phyloP scores from a whole-genome alignment of 345 rosid genomes.

The Gossypioides kirkii region DNA sequence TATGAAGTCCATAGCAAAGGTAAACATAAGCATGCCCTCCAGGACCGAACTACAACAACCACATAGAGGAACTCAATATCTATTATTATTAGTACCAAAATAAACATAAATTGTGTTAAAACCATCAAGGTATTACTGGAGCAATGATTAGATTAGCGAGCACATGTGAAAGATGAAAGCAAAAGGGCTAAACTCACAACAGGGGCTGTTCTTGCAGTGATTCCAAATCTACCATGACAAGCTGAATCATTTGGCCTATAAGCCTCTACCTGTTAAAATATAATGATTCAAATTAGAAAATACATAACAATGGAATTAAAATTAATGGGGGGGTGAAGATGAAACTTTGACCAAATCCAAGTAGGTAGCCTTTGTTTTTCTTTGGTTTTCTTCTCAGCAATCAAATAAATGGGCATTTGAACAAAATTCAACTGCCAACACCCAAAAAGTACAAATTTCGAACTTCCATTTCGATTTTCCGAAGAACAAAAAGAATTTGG shows the following conservation, averaged over 20 bases:
- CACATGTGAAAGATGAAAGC: neutral
- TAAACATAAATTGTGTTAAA: neutral
- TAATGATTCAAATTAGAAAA: neutral
- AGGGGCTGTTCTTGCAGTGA: slow-evolving; percentile 83
- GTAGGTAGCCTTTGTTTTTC: neutral
- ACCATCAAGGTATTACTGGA: neutral
- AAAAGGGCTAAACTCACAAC: slow-evolving; percentile 39
- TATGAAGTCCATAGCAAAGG: slow-evolving; percentile 88
- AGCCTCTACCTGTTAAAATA: slow-evolving; percentile 70
- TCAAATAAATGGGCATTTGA: neutral
- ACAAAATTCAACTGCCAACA: slow-evolving; percentile 1
- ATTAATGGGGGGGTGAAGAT: neutral
- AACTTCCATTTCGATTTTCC: neutral
- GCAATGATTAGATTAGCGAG: neutral
- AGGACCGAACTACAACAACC: slow-evolving; percentile 69
- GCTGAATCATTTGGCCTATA: slow-evolving; percentile 93
- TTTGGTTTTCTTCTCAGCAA: slow-evolving; percentile 1
- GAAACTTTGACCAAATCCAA: neutral
- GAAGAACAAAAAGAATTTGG: slow-evolving; percentile 7
- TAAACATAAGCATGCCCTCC: slow-evolving; percentile 96
- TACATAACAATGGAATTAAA: neutral
- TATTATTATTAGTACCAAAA: neutral
- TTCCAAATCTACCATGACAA: slow-evolving; percentile 82
- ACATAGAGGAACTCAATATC: neutral
- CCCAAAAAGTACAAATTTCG: slow-evolving; percentile 1